phyloP scores from a whole-genome alignment of 73 alveolate species.

The Paramecium caudatum region DNA sequence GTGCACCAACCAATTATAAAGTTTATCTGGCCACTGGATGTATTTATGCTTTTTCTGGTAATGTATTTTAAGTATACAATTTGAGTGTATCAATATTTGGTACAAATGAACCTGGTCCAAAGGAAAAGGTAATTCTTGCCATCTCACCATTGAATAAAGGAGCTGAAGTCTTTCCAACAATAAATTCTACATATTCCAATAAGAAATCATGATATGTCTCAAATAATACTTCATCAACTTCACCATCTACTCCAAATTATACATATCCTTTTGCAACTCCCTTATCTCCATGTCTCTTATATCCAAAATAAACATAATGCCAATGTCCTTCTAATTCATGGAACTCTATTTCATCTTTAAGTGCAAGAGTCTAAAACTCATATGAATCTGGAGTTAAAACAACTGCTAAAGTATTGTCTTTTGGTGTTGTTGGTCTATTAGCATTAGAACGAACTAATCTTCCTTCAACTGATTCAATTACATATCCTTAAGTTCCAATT shows the following conservation, averaged over 20 bases:
- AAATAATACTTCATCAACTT: neutral
- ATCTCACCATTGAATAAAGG: constrained; percentile 57
- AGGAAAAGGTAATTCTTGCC: constrained; percentile 29
- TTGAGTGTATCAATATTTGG: neutral
- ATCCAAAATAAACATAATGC: constrained; percentile 67
- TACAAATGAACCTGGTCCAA: constrained; percentile 65
- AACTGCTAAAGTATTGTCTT: neutral
- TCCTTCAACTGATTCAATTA: constrained; percentile 39
- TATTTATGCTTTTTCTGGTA: constrained; percentile 58
- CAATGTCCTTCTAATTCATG: constrained; percentile 32
- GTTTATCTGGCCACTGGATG: constrained; percentile 62
- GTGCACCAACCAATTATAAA: constrained; percentile 20
- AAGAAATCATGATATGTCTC: constrained; percentile 49
- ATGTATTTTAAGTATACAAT: neutral
- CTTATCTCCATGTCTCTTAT: constrained; percentile 49
- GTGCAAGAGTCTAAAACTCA: constrained; percentile 26
- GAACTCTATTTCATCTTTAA: constrained; percentile 28
- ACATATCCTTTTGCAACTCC: constrained; percentile 46
- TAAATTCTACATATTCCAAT: constrained; percentile 38
- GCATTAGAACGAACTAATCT: constrained; percentile 16
- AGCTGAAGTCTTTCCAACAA: constrained; percentile 47
- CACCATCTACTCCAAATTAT: constrained; percentile 65
- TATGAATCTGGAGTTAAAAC: neutral
- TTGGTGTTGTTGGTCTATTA: constrained; percentile 25
- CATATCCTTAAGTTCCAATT: constrained; percentile 60